A percentile compares a stretch with the other conserved stretches of the same genome.
Evolutionary conservation across 225 moss, liverwort and hornwort species (phyloP).

Genomic region (Lunularia cruciata): DNA sequence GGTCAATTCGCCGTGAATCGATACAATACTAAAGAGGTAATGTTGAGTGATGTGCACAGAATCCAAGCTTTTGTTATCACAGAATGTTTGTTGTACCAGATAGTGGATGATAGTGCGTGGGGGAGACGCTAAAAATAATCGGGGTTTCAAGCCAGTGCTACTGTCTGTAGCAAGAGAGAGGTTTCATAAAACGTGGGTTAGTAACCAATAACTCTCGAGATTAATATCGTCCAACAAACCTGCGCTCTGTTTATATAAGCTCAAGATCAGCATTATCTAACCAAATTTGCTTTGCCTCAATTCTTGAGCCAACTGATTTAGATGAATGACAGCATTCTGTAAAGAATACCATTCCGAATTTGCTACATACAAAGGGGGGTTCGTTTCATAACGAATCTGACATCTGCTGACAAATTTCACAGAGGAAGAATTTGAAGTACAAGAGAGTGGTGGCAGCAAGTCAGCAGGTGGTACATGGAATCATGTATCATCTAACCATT

Average conservation of each 20-base stretch:
- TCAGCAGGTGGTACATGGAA: slow-evolving; percentile 77
- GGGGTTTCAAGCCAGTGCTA: too few relatives aligned
- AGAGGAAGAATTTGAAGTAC: slow-evolving; percentile 56
- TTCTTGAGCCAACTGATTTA: too few relatives aligned
- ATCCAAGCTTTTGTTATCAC: neutral
- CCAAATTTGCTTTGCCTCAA: too few relatives aligned
- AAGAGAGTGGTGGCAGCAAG: slow-evolving; percentile 66
- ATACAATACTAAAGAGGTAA: slow-evolving; percentile 43
- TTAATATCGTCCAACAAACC: too few relatives aligned
- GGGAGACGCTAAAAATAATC: neutral
- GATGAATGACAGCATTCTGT: neutral
- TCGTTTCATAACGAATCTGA: neutral
- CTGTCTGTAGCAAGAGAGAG: too few relatives aligned
- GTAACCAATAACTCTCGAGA: too few relatives aligned
- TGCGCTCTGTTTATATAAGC: neutral
- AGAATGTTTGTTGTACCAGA: neutral
- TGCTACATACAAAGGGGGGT: neutral
- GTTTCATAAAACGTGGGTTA: too few relatives aligned
- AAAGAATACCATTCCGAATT: neutral
- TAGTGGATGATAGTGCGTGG: neutral
- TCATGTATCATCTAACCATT: slow-evolving; percentile 66
- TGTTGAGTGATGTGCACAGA: neutral
- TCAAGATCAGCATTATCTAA: too few relatives aligned
- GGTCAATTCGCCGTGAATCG: slow-evolving; percentile 39
- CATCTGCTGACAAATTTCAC: neutral